Evolutionary conservation across 257 asterid species (phyloP).

Genomic region (Pogostemon cablin): DNA sequence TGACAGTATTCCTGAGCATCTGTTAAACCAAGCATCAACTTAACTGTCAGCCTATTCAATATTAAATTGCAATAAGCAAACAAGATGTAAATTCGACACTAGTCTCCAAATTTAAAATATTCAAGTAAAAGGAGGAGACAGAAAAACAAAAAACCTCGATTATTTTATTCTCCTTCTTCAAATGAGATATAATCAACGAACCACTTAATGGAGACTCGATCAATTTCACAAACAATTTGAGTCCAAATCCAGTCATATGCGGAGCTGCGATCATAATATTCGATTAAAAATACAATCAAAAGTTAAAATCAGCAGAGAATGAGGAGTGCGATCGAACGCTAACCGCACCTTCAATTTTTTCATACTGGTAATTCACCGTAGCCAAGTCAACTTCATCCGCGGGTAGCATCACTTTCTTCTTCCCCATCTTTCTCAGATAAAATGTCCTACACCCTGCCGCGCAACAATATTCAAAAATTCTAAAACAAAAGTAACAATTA

Average conservation of each 20-base stretch:
- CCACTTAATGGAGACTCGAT: constrained; percentile 71
- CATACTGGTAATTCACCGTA: constrained; percentile 60
- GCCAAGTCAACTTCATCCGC: constrained; percentile 73
- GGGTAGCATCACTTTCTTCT: constrained; percentile 79
- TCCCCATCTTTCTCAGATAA: constrained; percentile 54
- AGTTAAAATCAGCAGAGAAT: neutral
- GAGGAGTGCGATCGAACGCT: neutral
- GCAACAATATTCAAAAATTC: neutral
- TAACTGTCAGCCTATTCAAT: constrained; percentile 11
- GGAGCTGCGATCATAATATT: constrained; percentile 66
- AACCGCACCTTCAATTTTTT: constrained; percentile 61
- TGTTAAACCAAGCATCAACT: constrained; percentile 41
- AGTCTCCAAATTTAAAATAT: neutral
- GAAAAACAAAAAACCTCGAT: constrained; percentile 55
- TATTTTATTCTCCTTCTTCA: constrained; percentile 71
- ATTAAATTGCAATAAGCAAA: constrained; percentile 4
- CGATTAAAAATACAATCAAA: constrained; percentile 6
- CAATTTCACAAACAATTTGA: constrained; percentile 62
- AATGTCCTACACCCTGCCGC: neutral
- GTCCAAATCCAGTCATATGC: constrained; percentile 78
- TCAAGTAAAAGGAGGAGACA: neutral
- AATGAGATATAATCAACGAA: constrained; percentile 46
- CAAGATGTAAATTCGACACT: neutral
- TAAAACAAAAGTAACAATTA: neutral
- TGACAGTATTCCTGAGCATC: constrained; percentile 83